Percentiles rank a stretch among this genome's conserved stretches.
Conservation (phyloP, 139 green algal species). For the Chlamydomonas schloesseri region DNA sequence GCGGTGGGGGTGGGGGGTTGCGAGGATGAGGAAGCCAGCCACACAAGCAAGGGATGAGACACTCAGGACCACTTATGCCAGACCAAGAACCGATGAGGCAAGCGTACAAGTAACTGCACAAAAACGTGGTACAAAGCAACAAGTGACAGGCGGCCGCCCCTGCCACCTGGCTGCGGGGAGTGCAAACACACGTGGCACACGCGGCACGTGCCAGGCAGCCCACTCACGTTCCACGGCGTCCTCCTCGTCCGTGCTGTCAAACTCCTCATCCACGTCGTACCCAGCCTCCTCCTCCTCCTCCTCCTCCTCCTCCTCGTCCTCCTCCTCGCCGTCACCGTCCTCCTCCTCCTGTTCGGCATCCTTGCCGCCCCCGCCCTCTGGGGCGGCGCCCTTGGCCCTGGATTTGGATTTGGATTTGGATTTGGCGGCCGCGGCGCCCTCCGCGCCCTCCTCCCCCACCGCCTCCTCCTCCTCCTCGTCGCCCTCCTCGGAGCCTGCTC, state of each 20-base stretch:
- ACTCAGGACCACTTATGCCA: too few relatives aligned
- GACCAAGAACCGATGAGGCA: too few relatives aligned
- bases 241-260: slow-evolving; percentile 39
- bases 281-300: slow-evolving; percentile 4
- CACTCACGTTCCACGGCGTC: slow-evolving; percentile 33
- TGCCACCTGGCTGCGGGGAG: too few relatives aligned
- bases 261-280: slow-evolving; percentile 46
- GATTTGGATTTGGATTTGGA: too few relatives aligned
- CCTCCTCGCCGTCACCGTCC: not conserved
- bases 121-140: too few relatives aligned
- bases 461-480: not conserved
- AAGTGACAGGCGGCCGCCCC: too few relatives aligned
- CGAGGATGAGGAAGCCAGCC: not conserved
- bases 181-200: too few relatives aligned
- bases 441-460: not conserved
- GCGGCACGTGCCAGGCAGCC: too few relatives aligned
- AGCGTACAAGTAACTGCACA: too few relatives aligned
- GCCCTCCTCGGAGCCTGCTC: too few relatives aligned
- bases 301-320: not conserved
- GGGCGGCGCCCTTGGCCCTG: not conserved
- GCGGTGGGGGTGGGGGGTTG: not conserved
- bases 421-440: not conserved
- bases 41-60: too few relatives aligned
- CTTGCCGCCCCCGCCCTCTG: not conserved
- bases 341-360: not conserved